Conservation (phyloP, 352 stramenopile genomes). For the Pseudoperonospora humuli region DNA sequence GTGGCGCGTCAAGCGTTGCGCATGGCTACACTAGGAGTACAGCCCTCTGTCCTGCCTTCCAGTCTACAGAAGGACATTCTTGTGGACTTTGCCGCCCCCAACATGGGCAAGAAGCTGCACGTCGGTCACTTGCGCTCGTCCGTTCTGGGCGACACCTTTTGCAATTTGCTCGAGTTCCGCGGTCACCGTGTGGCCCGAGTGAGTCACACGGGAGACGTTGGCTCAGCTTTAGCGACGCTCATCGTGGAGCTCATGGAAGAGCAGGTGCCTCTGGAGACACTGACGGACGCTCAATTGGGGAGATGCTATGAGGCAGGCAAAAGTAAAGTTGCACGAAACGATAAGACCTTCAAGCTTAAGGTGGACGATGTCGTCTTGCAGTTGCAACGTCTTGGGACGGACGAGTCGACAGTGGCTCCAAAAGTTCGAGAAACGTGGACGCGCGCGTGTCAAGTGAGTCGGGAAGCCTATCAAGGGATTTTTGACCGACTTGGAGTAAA, state of each 20-base stretch:
- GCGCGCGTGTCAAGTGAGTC: slow-evolving; percentile 62
- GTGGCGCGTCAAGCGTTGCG: slow-evolving; percentile 46
- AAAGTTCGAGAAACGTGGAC: slow-evolving; percentile 45
- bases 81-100: slow-evolving; percentile 77
- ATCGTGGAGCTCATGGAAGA: slow-evolving; percentile 61
- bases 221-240: slow-evolving; percentile 68
- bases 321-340: neutral
- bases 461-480: slow-evolving; percentile 52
- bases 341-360: slow-evolving; percentile 39
- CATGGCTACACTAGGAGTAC: slow-evolving; percentile 52
- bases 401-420: slow-evolving; percentile 23
- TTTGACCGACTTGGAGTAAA: slow-evolving; percentile 60
- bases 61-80: slow-evolving; percentile 34
- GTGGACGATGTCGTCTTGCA: slow-evolving; percentile 68
- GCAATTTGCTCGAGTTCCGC: slow-evolving; percentile 75
- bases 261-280: slow-evolving; percentile 32
- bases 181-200: slow-evolving; percentile 61
- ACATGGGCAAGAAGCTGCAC: slow-evolving; percentile 83
- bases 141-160: slow-evolving; percentile 72
- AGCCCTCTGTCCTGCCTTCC: slow-evolving; percentile 10
- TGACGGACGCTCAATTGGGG: slow-evolving; percentile 54
- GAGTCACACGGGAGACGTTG: slow-evolving; percentile 74
- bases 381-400: slow-evolving; percentile 44
- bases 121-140: slow-evolving; percentile 76
- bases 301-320: slow-evolving; percentile 71